These are phyloP conservation scores for Trichophyton simii DNA, from an alignment of 2,329 filamentous ascomycete genomes.

Conservation along the genomic window DNA sequence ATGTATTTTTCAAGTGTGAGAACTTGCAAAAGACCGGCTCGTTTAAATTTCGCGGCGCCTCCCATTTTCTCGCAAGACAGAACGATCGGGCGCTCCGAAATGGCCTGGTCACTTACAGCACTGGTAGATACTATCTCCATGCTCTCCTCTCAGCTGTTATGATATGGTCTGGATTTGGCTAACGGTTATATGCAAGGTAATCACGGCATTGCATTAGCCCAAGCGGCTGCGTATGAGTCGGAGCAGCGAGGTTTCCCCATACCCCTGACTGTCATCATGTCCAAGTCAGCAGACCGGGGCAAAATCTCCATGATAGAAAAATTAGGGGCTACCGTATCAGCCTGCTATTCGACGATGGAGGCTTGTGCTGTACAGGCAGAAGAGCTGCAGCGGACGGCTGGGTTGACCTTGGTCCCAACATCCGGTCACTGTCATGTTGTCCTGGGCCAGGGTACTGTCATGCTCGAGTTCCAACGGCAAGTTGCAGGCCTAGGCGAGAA, in stretches of 20 bases:
- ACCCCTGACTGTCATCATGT: neutral
- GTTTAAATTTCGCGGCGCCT: neutral
- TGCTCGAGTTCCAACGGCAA: neutral
- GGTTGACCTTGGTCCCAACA: neutral
- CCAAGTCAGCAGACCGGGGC: neutral
- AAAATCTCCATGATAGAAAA: neutral
- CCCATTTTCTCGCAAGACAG: neutral
- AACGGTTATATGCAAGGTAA: neutral
- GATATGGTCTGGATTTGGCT: neutral
- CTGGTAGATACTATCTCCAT: neutral
- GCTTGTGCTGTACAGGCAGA: neutral
- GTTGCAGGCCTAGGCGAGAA: neutral
- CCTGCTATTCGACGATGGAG: neutral
- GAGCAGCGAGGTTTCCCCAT: neutral
- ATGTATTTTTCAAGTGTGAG: slow-evolving; percentile 1
- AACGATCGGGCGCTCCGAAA: neutral
- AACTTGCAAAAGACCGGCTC: neutral
- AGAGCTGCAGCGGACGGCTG: neutral
- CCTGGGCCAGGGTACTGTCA: neutral
- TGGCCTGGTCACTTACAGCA: neutral
- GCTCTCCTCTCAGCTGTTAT: neutral
- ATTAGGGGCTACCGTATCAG: neutral
- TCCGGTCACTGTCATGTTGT: neutral
- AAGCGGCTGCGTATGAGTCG: neutral
- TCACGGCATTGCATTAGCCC: neutral